phyloP scores from a whole-genome alignment of 1,139 yeast genomes.

The Schwanniomyces etchellsii region DNA sequence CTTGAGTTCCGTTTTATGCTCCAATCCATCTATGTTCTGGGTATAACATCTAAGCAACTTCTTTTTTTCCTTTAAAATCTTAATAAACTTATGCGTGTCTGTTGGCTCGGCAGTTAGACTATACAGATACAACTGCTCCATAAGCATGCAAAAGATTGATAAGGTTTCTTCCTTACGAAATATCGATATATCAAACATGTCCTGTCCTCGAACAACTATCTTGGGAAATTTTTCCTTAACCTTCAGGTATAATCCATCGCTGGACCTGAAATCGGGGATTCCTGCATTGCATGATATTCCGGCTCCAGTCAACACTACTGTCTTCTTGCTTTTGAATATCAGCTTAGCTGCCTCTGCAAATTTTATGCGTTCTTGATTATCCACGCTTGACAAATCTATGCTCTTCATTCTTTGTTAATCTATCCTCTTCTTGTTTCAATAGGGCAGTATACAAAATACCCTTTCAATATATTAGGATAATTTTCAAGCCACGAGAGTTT shows the following conservation, averaged over 20 bases:
- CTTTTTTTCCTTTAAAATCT: constrained; percentile 54
- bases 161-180: constrained; percentile 65
- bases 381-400: constrained; percentile 10
- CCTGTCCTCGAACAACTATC: constrained; percentile 72
- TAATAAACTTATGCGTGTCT: constrained; percentile 74
- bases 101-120: constrained; percentile 72
- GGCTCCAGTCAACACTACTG: constrained; percentile 79
- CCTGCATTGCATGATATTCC: constrained; percentile 97
- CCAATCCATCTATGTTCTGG: constrained; percentile 60
- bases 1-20: constrained; percentile 36
- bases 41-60: constrained; percentile 80
- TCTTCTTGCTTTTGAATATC: constrained; percentile 44
- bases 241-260: constrained; percentile 74
- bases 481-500: not conserved
- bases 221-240: constrained; percentile 62
- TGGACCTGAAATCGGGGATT: constrained; percentile 87
- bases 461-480: constrained; percentile 1
- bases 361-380: constrained; percentile 17
- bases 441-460: constrained; percentile 1
- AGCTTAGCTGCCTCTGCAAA: constrained; percentile 34
- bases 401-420: constrained; percentile 4
- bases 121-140: constrained; percentile 64
- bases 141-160: constrained; percentile 70
- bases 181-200: constrained; percentile 78
- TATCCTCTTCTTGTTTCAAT: no score